Base-by-base conservation (phyloP, 257 asterid species). In the Euphrasia confusa region DNA sequence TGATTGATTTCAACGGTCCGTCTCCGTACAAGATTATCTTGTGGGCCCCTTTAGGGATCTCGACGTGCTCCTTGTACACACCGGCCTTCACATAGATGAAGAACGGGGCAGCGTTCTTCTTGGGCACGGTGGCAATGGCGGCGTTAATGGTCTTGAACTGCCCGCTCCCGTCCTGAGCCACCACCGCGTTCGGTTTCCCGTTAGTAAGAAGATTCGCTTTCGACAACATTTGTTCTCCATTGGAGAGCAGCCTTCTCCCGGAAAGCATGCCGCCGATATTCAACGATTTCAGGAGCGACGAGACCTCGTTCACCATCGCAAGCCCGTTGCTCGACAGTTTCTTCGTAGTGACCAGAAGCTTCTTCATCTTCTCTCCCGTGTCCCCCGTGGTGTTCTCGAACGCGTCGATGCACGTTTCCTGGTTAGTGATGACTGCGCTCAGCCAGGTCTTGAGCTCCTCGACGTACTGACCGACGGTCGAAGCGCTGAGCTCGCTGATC, bases 371-470 rank as follows among this genome's bases (percentile, higher is more conserved):
- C 57, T 81, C 81, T 1, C 88, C 94, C 0, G 83, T 66, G 27
- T 77, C 81, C 8, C 42, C 42, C 3, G 77, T 85, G 12, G 87
- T 81, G 53, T 83, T 82, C 57, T 87, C 77, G 28, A 84, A 86
- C 27, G 84, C 95, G 48, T 87, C 95, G 12, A 79, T 54, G 69
- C 97, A 89, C 0, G 95, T 87, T 49, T 87, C 83, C 66, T 89
- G 91, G 42, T 76, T 68, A 0, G 88, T 80, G 5, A 81, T 61
- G n/a, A 83, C 78, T 15, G 82, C 95, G 13, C 92, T 83, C 1
- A 89, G 77, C 86, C 94, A 83, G 1, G 83, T 77, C 32, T 65
- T 76, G 9, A 86, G 71, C 17, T 79, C 89, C 14, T 72, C 77
- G 3, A 61, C 67, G 45, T 76, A 79, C 0, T 58, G 74, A 0